Evolutionary conservation across 2,329 filamentous ascomycete species (phyloP), one percentile per base, ranked within the genome.

Genomic region (Fusarium tuaranense): DNA sequence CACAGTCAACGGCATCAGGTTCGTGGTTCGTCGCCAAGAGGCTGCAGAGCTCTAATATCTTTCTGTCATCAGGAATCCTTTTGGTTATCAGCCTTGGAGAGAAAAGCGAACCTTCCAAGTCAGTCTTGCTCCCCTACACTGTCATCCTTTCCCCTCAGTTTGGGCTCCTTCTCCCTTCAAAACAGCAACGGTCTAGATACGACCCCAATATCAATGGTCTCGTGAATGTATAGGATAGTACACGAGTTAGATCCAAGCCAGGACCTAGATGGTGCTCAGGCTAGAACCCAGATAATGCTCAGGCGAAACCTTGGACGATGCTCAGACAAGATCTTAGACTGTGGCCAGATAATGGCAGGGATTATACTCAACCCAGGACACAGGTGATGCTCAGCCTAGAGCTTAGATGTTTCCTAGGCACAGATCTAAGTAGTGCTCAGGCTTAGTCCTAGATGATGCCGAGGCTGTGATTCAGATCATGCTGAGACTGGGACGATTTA

Each of bases 81-180:
- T 96, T 77, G 89, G 89, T n/a, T 95, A 95, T 80, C 91, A 95
- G 79, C 94, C 94, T 90, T 96, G 94, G 94, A 87, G 92, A 74
- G 89, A 92, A 70, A 90, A 90, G 62, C 89, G 90, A 75, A 92
- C 90, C 3, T 95, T 93, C 77, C 88, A 92, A 83, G 93, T 93
- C 27, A 36, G 36, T 55, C 8, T 41, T 22, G 41, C 58, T 39
- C 25, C 38, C 20, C 39, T 16, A 18, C 44, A 22, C 8, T 25
- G 20, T 14, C 6, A 34, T n/a, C 18, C 18, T 39, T 5, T 22
- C 34, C n/a, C 32, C 36, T 68, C 46, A 22, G n/a, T 48, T 58
- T 60, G 57, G 20, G 20, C 44, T 67, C 62, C 34, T 18, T 9
- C 14, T 22, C 44, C n/a, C 12, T 44, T 22, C 20, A 44, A 22